Evolutionary conservation across 345 rosid genomes (phyloP).

Genomic region (Aquilaria malaccensis): DNA sequence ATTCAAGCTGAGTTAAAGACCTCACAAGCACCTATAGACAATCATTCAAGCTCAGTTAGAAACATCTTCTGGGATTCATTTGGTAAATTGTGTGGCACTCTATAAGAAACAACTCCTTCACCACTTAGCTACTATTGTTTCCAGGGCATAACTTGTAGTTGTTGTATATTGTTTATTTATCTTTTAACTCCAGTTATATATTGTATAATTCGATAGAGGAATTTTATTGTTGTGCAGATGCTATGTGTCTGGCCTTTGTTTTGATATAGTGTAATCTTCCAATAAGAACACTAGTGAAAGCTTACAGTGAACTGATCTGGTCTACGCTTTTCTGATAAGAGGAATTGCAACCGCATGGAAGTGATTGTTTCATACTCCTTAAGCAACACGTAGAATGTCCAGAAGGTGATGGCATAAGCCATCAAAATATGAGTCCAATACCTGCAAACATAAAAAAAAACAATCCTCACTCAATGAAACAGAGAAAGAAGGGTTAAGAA

Average conservation of each 20-base stretch:
- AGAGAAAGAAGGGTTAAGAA: not conserved
- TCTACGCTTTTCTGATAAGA: slow-evolving; percentile 74
- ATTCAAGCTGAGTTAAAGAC: slow-evolving; percentile 40
- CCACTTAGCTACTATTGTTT: too few species aligned
- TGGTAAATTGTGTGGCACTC: too few species aligned
- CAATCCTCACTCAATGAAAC: too few species aligned
- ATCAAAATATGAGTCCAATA: slow-evolving; percentile 72
- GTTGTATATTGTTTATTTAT: too few species aligned
- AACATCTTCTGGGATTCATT: too few species aligned
- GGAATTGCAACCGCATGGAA: slow-evolving; percentile 76
- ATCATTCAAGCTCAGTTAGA: not conserved
- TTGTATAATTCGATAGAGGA: too few species aligned
- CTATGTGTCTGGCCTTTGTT: too few species aligned
- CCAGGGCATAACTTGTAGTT: too few species aligned
- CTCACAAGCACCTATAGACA: slow-evolving; percentile 59
- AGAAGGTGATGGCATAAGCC: slow-evolving; percentile 81
- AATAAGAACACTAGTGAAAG: not conserved
- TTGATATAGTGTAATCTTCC: too few species aligned
- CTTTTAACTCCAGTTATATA: too few species aligned
- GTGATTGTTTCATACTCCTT: slow-evolving; percentile 85
- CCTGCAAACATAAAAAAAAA: slow-evolving; percentile 29
- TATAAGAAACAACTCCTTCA: too few species aligned
- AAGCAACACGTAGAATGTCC: slow-evolving; percentile 76
- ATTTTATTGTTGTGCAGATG: too few species aligned
- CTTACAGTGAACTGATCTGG: slow-evolving; percentile 89